Evolutionary conservation across 1,284 basidiomycete genomes (phyloP).

Genomic region (Caloboletus firmus): DNA sequence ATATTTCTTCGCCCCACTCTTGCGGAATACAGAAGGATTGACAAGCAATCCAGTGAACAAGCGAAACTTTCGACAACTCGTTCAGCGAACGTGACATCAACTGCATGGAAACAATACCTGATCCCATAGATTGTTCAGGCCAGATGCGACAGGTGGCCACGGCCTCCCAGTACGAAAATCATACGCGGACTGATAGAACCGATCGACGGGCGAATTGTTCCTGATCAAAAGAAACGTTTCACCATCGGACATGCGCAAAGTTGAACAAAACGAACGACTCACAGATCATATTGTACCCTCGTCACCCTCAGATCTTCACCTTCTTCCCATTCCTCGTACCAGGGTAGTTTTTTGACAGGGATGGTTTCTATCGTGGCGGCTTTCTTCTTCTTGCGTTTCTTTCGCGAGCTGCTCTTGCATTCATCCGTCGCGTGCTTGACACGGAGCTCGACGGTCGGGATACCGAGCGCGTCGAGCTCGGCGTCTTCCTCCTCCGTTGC

Average conservation of each 20-base stretch:
- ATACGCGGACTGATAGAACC: constrained; percentile 52
- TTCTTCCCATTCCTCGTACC: constrained; percentile 69
- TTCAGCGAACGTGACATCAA: constrained; percentile 2
- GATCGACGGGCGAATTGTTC: constrained; percentile 44
- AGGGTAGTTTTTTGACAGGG: constrained; percentile 39
- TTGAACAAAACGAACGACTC: constrained; percentile 20
- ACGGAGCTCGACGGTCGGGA: constrained; percentile 59
- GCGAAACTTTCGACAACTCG: constrained; percentile 45
- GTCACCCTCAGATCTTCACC: constrained; percentile 45
- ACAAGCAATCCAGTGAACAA: constrained; percentile 54
- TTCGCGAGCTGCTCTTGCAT: constrained; percentile 43
- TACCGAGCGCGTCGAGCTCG: constrained; percentile 61
- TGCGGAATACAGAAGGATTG: constrained; percentile 38
- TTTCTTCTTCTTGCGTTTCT: constrained; percentile 43
- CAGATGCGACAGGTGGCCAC: constrained; percentile 48
- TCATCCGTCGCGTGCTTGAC: constrained; percentile 53
- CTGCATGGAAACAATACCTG: constrained; percentile 41
- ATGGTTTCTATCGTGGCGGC: constrained; percentile 27
- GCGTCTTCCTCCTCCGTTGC: constrained; percentile 42
- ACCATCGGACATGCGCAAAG: background rate
- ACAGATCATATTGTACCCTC: constrained; percentile 45
- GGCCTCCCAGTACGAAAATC: constrained; percentile 56
- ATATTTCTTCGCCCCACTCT: constrained; percentile 27
- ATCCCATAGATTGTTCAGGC: constrained; percentile 57
- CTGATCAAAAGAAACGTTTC: constrained; percentile 31